Percentiles rank a stretch among this genome's conserved stretches.
Evolutionary conservation across 2,329 filamentous ascomycete species (phyloP).

Genomic region (Neopestalotiopsis sp.): DNA sequence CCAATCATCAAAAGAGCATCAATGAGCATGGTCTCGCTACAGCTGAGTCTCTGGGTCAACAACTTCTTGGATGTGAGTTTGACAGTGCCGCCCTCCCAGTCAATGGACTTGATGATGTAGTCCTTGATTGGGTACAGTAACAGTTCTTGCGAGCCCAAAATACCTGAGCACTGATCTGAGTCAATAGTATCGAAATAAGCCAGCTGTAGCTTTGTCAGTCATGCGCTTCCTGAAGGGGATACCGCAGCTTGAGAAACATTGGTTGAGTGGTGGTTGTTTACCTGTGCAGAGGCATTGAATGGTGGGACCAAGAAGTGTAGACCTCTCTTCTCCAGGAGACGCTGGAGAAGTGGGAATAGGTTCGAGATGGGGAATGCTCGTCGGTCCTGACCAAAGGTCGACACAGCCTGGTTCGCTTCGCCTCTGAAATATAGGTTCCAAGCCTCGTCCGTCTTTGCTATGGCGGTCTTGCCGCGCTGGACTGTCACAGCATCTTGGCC

Average conservation of each 20-base stretch:
- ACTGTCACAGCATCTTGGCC: conserved; percentile 75
- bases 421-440: conserved; percentile 88
- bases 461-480: conserved; percentile 68
- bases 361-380: conserved; percentile 74
- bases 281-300: conserved; percentile 87
- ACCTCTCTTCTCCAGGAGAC: conserved; percentile 70
- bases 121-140: conserved; percentile 86
- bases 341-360: conserved; percentile 79
- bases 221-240: not conserved
- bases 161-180: conserved; percentile 72
- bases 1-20: conserved; percentile 86
- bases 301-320: conserved; percentile 84
- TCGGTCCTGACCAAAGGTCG: conserved; percentile 79
- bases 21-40: conserved; percentile 75
- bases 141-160: conserved; percentile 85
- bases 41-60: conserved; percentile 71
- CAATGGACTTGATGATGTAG: conserved; percentile 69
- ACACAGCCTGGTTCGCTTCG: conserved; percentile 79
- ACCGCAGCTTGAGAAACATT: not conserved
- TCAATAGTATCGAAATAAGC: conserved; percentile 77
- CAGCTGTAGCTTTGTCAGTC: conserved; percentile 55
- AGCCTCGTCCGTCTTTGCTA: conserved; percentile 75
- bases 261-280: conserved; percentile 42
- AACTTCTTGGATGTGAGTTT: conserved; percentile 67
- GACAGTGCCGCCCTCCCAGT: conserved; percentile 74